Conservation (phyloP, 495 filamentous ascomycete species). For the Parathielavia appendiculata region DNA sequence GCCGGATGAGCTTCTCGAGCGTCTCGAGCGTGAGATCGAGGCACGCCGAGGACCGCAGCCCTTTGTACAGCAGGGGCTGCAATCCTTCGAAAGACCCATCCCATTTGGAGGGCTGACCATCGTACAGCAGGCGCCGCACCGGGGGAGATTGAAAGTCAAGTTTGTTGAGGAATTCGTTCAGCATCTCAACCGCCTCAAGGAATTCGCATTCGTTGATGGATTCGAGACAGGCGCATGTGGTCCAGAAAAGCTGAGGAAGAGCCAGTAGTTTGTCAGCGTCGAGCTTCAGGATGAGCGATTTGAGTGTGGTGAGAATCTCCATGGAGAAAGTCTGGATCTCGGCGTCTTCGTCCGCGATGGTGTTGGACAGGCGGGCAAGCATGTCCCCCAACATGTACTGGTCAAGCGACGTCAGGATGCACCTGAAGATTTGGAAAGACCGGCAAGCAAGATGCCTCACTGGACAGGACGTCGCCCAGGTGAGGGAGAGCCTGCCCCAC, state of each 20-base stretch:
- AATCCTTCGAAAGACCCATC: conserved; percentile 85
- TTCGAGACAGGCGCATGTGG: conserved; percentile 89
- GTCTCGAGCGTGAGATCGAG: conserved; percentile 70
- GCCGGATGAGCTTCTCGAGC: conserved; percentile 67
- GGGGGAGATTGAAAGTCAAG: conserved; percentile 69
- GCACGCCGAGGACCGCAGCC: conserved; percentile 78
- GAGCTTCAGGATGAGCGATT: conserved; percentile 79
- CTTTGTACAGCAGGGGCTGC: conserved; percentile 82
- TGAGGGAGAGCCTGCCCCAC: conserved; percentile 83
- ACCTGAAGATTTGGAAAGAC: conserved; percentile 96
- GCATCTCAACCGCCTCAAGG: conserved; percentile 81
- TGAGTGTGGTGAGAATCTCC: conserved; percentile 92
- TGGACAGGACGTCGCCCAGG: conserved; percentile 94
- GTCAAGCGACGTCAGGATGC: conserved; percentile 82
- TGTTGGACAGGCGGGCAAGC: conserved; percentile 89
- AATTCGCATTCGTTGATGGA: conserved; percentile 96
- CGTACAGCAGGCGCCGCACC: conserved; percentile 63
- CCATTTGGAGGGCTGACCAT: conserved; percentile 80
- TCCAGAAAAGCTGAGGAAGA: conserved; percentile 96
- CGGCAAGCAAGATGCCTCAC: conserved; percentile 94
- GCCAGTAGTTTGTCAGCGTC: conserved; percentile 72
- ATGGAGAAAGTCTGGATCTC: conserved; percentile 95
- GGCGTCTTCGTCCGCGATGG: conserved; percentile 83
- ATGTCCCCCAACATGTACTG: conserved; percentile 93
- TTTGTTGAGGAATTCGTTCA: conserved; percentile 80